phyloP scores from a whole-genome alignment of 352 stramenopile species.

The Pythium biforme region DNA sequence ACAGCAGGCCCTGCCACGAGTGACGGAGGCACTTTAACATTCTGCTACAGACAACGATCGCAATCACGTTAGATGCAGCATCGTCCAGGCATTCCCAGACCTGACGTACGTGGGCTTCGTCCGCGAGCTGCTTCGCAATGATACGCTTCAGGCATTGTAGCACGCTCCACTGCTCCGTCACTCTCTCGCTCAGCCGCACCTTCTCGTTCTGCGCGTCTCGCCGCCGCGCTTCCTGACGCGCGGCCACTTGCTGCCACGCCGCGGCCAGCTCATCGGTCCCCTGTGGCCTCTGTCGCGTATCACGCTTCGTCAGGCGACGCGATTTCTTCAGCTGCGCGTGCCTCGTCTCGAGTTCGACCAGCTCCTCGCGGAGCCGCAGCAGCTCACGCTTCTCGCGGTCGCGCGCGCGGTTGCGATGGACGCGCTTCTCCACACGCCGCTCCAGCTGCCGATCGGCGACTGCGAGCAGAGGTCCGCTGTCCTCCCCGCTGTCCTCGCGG shows the following conservation, averaged over 20 bases:
- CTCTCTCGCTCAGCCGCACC: not conserved
- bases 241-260: slow-evolving; percentile 1
- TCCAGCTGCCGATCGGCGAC: not conserved
- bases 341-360: slow-evolving; percentile 1
- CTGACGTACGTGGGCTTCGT: not conserved
- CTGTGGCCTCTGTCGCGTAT: not conserved
- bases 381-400: slow-evolving; percentile 10
- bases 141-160: slow-evolving; percentile 8
- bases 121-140: slow-evolving; percentile 5
- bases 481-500: not conserved
- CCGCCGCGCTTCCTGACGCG: not conserved
- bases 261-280: not conserved
- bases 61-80: not conserved
- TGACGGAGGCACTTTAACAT: not conserved
- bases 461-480: not conserved
- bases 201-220: slow-evolving; percentile 3
- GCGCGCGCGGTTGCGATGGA: slow-evolving; percentile 9
- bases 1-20: not conserved
- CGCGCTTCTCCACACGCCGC: not conserved
- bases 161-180: slow-evolving; percentile 9
- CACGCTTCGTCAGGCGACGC: not conserved
- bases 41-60: not conserved
- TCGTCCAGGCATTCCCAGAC: not conserved
- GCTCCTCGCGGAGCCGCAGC: slow-evolving; percentile 3
- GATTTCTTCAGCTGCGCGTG: not conserved